Evolutionary conservation across 176 grass and related monocot species (phyloP).

Genomic region (Eragrostis curvula): DNA sequence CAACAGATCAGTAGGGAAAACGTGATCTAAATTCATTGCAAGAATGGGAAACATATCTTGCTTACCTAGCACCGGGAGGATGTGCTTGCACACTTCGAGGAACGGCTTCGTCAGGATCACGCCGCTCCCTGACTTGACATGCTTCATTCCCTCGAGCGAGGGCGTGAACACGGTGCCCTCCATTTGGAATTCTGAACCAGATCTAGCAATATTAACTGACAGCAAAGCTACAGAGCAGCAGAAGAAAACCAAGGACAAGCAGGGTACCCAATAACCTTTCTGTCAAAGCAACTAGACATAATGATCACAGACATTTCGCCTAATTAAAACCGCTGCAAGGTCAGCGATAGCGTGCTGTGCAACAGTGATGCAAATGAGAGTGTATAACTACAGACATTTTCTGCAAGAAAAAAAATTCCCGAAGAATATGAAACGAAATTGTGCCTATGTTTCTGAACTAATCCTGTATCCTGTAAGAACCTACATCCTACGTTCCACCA

Average conservation of each 20-base stretch:
- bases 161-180: constrained; percentile 77
- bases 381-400: no score
- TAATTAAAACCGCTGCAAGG: no score
- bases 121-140: constrained; percentile 64
- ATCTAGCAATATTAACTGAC: background rate
- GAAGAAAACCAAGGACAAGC: background rate
- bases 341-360: no score
- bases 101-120: constrained; percentile 78
- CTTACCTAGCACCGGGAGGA: constrained; percentile 86
- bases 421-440: background rate
- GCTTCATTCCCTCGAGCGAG: constrained; percentile 75
- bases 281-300: no score
- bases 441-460: no score
- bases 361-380: no score
- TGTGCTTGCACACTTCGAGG: constrained; percentile 88
- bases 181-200: constrained; percentile 32
- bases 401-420: background rate
- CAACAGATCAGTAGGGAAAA: background rate
- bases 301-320: no score
- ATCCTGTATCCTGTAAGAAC: no score
- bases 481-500: no score
- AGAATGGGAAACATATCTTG: background rate
- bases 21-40: background rate
- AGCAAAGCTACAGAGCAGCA: background rate
- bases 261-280: no score